These are phyloP conservation scores for Malus orientalis DNA, from an alignment of 306 rosid genomes.

Conservation along the genomic window DNA sequence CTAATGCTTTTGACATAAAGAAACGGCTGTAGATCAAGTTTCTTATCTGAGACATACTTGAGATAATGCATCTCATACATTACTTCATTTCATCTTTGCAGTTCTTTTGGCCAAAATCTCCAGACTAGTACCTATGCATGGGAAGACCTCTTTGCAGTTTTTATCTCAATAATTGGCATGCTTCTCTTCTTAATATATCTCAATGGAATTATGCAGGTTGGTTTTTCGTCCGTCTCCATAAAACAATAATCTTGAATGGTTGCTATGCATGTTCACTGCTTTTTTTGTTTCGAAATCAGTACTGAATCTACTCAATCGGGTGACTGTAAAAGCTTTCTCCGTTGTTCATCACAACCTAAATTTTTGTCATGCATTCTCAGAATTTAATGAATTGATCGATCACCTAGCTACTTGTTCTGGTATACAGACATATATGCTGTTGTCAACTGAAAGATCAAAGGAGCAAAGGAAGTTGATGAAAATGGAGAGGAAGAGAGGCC, in stretches of 20 bases:
- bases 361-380: no score
- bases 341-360: not conserved
- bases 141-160: conserved; percentile 19
- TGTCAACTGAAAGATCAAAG: not conserved
- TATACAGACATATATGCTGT: no score
- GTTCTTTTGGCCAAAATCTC: conserved; percentile 20
- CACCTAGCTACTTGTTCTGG: not conserved
- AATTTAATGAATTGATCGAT: no score
- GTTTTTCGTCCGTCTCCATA: not conserved
- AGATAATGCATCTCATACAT: not conserved
- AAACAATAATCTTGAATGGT: not conserved
- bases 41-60: not conserved
- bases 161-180: conserved; percentile 13
- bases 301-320: not conserved
- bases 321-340: not conserved
- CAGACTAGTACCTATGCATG: conserved; percentile 13
- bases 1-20: no score
- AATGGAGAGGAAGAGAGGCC: not conserved
- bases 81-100: not conserved
- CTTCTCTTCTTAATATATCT: conserved; percentile 11
- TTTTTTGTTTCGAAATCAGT: not conserved
- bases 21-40: not conserved
- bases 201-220: conserved; percentile 23
- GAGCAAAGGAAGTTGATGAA: not conserved
- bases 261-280: not conserved